These are phyloP conservation scores for Suillus paluster DNA, from an alignment of 768 basidiomycete genomes.

Conservation along the genomic window DNA sequence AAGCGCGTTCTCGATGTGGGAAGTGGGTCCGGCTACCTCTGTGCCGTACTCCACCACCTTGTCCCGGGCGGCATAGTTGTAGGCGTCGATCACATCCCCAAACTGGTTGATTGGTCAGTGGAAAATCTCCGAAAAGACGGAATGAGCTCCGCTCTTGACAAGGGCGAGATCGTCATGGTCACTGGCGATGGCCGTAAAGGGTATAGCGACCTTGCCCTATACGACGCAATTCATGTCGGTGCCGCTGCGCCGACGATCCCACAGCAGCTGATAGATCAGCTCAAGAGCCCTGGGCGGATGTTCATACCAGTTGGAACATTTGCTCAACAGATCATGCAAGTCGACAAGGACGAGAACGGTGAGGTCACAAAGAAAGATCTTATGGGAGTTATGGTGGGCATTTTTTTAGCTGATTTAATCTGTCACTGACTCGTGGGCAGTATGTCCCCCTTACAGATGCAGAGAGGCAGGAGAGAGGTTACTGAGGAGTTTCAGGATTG, in stretches of 20 bases:
- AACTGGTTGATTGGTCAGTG: slow-evolving; percentile 72
- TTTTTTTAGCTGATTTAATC: background rate
- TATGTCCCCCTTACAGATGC: slow-evolving; percentile 75
- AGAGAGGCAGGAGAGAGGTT: slow-evolving; percentile 43
- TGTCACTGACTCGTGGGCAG: slow-evolving; percentile 33
- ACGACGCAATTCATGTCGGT: slow-evolving; percentile 91
- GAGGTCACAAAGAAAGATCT: slow-evolving; percentile 63
- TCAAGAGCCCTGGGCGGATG: slow-evolving; percentile 78
- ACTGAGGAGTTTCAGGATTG: slow-evolving; percentile 8
- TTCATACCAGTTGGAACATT: slow-evolving; percentile 87
- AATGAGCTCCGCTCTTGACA: slow-evolving; percentile 54
- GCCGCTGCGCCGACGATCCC: slow-evolving; percentile 86
- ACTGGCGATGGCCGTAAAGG: slow-evolving; percentile 85
- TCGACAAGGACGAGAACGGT: slow-evolving; percentile 80
- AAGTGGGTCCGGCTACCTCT: slow-evolving; percentile 85
- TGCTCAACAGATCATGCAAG: slow-evolving; percentile 65
- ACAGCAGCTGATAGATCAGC: slow-evolving; percentile 72
- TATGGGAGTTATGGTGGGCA: slow-evolving; percentile 82
- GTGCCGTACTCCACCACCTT: slow-evolving; percentile 81
- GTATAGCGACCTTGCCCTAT: slow-evolving; percentile 46
- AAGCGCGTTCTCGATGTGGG: slow-evolving; percentile 88
- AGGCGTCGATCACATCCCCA: slow-evolving; percentile 90
- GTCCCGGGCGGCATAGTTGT: slow-evolving; percentile 69
- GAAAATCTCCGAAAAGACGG: slow-evolving; percentile 73
- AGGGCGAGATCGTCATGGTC: slow-evolving; percentile 62